Base-by-base conservation (phyloP, 805 yeast species). In the Kazachstania bromeliacearum region DNA sequence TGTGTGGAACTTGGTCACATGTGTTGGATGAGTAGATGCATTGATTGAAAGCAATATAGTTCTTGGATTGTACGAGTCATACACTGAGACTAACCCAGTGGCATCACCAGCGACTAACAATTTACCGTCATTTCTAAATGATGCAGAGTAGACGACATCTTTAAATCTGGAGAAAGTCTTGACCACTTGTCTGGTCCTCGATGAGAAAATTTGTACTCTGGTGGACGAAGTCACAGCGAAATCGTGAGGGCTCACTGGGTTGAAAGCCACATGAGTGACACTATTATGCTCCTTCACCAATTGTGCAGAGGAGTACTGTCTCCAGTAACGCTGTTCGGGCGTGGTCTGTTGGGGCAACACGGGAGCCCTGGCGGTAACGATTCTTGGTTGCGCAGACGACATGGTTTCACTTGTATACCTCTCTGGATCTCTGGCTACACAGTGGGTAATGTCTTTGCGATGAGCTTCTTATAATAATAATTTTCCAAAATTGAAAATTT, bases 61-160 rank as follows among this genome's bases (percentile, higher is more conserved):
- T 47, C 94, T 68, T 29, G 94, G 87, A 46, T 75, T 79, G 38
- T 72, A 67, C 22, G 94, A 77, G 58, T 92, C 96, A 54, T 83
- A 89, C 7, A 88, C 78, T 44, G 94, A 94, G 10, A 92, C 94
- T 38, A 85, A 58, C 14, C 98, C 98, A 3, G 92, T 76, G 10
- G 95, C 95, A 63, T 92, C 98, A 50, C 95, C 94, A 4, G 96
- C 96, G 15, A 82, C 94, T 20, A 92, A 59, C 31, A 92, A 70
- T 55, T 85, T 83, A 37, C 98, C 98, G 55, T 92, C 98, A 38
- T 72, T 72, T 51, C 97, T 72, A 59, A 79, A 89, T 57, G 87
- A 94, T 31, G 95, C 97, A 22, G 85, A 75, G 55, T 84, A 85
- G 0, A 87, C 98, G 0, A 88, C 78, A 51, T 89, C 97, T 55